Base-by-base conservation (phyloP, 164 flowering plant species). In the Chimonanthus praecox region DNA sequence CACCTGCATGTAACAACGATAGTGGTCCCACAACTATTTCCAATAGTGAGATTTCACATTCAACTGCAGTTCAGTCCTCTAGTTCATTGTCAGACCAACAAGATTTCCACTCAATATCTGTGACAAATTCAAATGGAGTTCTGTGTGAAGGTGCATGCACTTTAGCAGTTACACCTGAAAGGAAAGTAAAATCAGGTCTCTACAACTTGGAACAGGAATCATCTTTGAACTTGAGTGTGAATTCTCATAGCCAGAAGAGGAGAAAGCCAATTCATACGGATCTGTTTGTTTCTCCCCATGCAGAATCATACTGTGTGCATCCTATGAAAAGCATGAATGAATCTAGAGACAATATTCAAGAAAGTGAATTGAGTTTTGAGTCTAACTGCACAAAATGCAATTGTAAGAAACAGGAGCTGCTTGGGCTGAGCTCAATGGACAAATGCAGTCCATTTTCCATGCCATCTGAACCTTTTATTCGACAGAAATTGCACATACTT, bases 231-330 rank as follows among this genome's bases (percentile, higher is more conserved):
- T 64, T 71, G 77, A 94, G 96, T 80, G 96, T 88, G 46, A 92
- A 92, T 82, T 91, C 94, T 80, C 85, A 82, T 82, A 54, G 79
- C 58, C 84, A 80, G 71, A 91, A 91, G 78, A 85, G 87, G 80
- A 91, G 91, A 80, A 89, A 67, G 60, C 61, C 75, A 2, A 66
- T 70, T 49, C 73, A 72, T 62, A 73, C 72, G 66, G 80, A 78
- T 62, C 67, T 70, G 5, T 69, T 48, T 66, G 76, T 71, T 69
- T 71, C 74, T 50, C 65, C 76, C 60, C 74, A 71, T 78, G 62
- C 78, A 58, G 73, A 78, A 65, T 61, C 77, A 75, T 74, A 77
- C 71, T 72, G 47, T 13, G 63, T 63, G 65, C 72, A 15, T 64
- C 46, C 67, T 61, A 50, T 62, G 49, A 72, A 64, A 64, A 83